Evolutionary conservation across 805 yeast species (phyloP).

Genomic region (Metschnikowia lunata): DNA sequence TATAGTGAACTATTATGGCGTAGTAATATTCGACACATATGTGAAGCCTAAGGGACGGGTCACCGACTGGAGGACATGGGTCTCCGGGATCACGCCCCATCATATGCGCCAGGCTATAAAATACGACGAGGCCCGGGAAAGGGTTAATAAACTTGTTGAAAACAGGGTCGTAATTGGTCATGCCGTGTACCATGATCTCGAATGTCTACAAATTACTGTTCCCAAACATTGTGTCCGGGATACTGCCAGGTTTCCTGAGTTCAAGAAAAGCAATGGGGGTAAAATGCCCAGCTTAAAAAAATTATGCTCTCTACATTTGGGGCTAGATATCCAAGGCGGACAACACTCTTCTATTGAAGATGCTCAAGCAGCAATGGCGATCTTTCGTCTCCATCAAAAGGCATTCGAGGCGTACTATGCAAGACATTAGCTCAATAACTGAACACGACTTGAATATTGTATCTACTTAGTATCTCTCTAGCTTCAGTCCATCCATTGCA

Average conservation of each 20-base stretch:
- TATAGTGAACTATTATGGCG: conserved; percentile 78
- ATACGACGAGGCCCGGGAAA: conserved; percentile 62
- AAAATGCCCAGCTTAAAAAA: conserved; percentile 71
- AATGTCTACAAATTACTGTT: conserved; percentile 61
- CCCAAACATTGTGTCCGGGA: conserved; percentile 65
- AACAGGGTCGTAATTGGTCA: conserved; percentile 75
- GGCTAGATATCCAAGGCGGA: conserved; percentile 62
- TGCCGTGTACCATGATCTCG: conserved; percentile 75
- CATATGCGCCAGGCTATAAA: conserved; percentile 65
- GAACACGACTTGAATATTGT: background rate
- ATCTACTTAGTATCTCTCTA: conserved; percentile 23
- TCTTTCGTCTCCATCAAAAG: conserved; percentile 59
- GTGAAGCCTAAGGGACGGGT: conserved; percentile 74
- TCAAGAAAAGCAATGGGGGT: conserved; percentile 56
- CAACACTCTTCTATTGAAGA: conserved; percentile 88
- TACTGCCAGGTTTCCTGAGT: conserved; percentile 54
- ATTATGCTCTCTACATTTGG: conserved; percentile 52
- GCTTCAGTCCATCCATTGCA: conserved; percentile 31
- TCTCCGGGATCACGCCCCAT: conserved; percentile 74
- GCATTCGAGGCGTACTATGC: conserved; percentile 48
- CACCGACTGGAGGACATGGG: conserved; percentile 91
- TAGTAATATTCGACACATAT: conserved; percentile 62
- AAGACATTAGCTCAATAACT: background rate
- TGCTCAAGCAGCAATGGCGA: conserved; percentile 80
- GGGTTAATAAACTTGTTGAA: conserved; percentile 19